Evolutionary conservation across 2,329 filamentous ascomycete genomes (phyloP).

Genomic region (Penicillium sp.): DNA sequence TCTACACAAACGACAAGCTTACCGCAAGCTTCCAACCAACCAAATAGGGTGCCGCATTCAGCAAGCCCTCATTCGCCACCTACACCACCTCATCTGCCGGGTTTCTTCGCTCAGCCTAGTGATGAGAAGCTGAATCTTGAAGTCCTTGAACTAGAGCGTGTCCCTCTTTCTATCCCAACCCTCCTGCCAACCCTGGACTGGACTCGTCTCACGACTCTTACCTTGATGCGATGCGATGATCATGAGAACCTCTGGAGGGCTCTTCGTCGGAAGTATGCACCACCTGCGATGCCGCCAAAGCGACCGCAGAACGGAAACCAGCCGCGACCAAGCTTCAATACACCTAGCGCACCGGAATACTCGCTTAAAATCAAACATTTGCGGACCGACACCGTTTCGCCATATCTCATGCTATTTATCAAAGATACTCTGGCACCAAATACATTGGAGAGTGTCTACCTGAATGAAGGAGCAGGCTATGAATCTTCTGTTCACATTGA

Average conservation of each 20-base stretch:
- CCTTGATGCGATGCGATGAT: constrained; percentile 69
- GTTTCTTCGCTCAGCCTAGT: constrained; percentile 15
- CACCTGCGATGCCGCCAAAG: constrained; percentile 27
- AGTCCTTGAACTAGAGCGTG: constrained; percentile 70
- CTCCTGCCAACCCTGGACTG: constrained; percentile 71
- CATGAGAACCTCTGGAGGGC: constrained; percentile 75
- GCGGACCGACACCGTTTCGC: constrained; percentile 70
- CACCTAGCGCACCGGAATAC: constrained; percentile 47
- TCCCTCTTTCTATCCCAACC: constrained; percentile 70
- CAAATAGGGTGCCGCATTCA: background rate
- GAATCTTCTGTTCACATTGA: constrained; percentile 64
- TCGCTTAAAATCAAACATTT: constrained; percentile 68
- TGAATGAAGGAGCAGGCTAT: constrained; percentile 64
- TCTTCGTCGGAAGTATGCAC: constrained; percentile 62
- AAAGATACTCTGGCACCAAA: constrained; percentile 76
- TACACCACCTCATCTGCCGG: background rate
- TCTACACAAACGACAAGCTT: background rate
- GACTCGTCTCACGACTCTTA: constrained; percentile 68
- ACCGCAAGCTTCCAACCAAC: background rate
- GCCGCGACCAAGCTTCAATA: constrained; percentile 1
- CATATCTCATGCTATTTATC: constrained; percentile 68
- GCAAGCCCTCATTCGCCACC: background rate
- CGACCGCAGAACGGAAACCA: constrained; percentile 7
- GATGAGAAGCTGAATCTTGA: constrained; percentile 61
- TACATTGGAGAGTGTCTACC: constrained; percentile 72